Percentiles rank a stretch among this genome's conserved stretches.
phyloP scores from a whole-genome alignment of 805 yeast genomes.

The Ascoidea asiatica region DNA sequence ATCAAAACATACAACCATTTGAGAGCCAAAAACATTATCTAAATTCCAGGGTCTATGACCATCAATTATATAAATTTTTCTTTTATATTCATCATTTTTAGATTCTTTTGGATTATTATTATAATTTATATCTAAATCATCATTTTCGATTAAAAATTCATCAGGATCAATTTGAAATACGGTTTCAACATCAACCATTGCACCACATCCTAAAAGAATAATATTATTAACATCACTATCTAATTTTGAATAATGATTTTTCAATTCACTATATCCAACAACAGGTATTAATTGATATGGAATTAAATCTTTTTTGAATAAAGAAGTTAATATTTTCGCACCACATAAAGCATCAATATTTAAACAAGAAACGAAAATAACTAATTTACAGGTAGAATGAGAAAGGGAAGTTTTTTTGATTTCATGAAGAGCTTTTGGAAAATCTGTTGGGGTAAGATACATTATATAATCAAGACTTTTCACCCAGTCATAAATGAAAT shows the following conservation, averaged over 20 bases:
- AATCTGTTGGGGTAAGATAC: conserved; percentile 65
- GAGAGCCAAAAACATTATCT: conserved; percentile 80
- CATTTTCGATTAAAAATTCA: conserved; percentile 27
- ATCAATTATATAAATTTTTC: conserved; percentile 73
- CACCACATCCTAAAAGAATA: conserved; percentile 84
- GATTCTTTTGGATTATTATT: conserved; percentile 18
- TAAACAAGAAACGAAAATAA: conserved; percentile 79
- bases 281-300: conserved; percentile 87
- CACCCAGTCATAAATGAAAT: too few species aligned
- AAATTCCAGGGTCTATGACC: conserved; percentile 95
- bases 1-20: conserved; percentile 67
- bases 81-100: conserved; percentile 18
- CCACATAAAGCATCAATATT: conserved; percentile 90
- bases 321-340: conserved; percentile 55
- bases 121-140: conserved; percentile 8
- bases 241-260: conserved; percentile 42
- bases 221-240: conserved; percentile 71
- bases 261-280: conserved; percentile 77
- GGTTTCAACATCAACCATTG: conserved; percentile 71
- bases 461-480: conserved; percentile 32
- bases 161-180: conserved; percentile 53
- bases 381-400: conserved; percentile 85
- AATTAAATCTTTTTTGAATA: conserved; percentile 69
- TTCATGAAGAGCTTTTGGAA: conserved; percentile 50
- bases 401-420: conserved; percentile 64